Evolutionary conservation across 73 alveolate species (phyloP), one percentile per base, ranked within the genome.

Genomic region (Urostyla sp.): DNA sequence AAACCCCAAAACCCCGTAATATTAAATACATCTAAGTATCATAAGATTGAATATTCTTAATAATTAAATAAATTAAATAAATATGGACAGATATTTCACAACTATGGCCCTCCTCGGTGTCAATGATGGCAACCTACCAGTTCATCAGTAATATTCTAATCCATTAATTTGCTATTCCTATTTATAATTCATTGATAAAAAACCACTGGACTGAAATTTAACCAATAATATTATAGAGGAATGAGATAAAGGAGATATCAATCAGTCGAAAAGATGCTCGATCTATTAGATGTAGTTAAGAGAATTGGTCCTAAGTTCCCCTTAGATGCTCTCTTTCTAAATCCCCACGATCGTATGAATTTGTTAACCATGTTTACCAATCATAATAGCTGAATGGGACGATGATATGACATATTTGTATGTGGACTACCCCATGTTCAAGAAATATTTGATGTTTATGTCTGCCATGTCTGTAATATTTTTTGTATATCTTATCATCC

Each of bases 241-340:
- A 91, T 91, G 90, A 84, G 97, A 73, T 88, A 74, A 55, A 87
- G 63, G 86, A 88, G 97, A 75, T 91, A 91, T 80, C 91, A 89
- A 55, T 91, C 97, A n/a, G 85, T 91, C 30, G 92, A 91, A 81
- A 91, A 91, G 86, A 91, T 91, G 95, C 91, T 91, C 57, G 97
- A 91, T 84, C 82, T 91, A 40, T 76, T 91, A 58, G 97, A 91
- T 49, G 92, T 91, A 43, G 93, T 81, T 50, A 88, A 78, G 58
- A 80, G 84, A 75, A 72, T 90, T 66, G 93, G 92, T 61, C 97
- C 97, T 50, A 85, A 84, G 52, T 69, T 87, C 76, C 97, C 97
- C 38, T 52, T 59, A 35, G 74, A 73, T 26, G 92, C 93, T 48
- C 54, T 91, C 72, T 66, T 85, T 51, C 80, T 91, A 34, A 85